phyloP scores from a whole-genome alignment of 164 flowering plant genomes.

The Dillenia suffruticosa region DNA sequence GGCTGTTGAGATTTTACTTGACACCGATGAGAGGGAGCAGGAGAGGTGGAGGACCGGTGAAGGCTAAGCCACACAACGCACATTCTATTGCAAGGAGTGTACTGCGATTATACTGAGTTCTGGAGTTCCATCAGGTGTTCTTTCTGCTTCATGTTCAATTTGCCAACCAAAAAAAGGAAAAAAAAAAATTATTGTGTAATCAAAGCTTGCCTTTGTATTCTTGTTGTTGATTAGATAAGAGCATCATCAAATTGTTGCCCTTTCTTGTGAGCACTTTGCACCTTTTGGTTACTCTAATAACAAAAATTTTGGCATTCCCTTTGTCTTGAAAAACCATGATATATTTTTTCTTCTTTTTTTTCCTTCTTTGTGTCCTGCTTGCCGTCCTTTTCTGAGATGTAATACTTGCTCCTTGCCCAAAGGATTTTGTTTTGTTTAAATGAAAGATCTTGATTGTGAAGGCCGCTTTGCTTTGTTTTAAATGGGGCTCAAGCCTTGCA shows the following conservation, averaged over 20 bases:
- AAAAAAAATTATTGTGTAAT: conserved; percentile 25
- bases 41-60: conserved; percentile 55
- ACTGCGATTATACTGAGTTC: conserved; percentile 60
- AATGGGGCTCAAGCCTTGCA: no score
- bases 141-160: conserved; percentile 17
- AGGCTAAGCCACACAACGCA: conserved; percentile 44
- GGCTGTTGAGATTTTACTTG: conserved; percentile 73
- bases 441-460: no score
- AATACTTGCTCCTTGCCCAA: no score
- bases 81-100: conserved; percentile 79
- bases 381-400: no score
- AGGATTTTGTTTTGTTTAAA: no score
- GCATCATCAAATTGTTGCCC: conserved; percentile 21
- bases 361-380: no score
- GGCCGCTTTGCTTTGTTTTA: no score
- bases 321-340: no score
- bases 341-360: no score
- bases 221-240: conserved; percentile 27
- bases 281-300: conserved; percentile 25
- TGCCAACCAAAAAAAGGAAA: conserved; percentile 9
- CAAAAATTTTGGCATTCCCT: conserved; percentile 9
- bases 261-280: conserved; percentile 12
- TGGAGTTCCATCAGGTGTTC: conserved; percentile 24
- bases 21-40: conserved; percentile 68
- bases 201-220: conserved; percentile 26